Base-by-base conservation (phyloP, 1,139 yeast genomes). In the Yamadazyma triangularis region DNA sequence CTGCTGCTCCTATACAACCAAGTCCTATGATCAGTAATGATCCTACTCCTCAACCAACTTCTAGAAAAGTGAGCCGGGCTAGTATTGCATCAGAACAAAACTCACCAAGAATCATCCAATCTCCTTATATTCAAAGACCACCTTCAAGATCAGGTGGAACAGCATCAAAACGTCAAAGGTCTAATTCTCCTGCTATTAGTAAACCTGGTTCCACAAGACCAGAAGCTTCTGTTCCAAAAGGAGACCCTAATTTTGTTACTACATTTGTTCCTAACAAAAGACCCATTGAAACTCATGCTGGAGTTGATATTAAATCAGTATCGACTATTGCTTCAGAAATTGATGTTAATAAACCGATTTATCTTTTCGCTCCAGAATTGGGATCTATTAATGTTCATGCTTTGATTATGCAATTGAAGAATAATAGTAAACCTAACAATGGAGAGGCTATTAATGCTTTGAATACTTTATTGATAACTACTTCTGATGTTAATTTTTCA, bases 301-400 rank as follows among this genome's bases (percentile, higher is more conserved):
- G 95, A 0, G 69, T 73, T 46, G 85, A 83, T 46, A 65, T 86
- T 25, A 75, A 79, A 38, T 68, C 77, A 5, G 51, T 88, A 28
- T 72, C 87, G 0, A 74, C 73, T 13, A 59, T 84, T 20, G 95
- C 95, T 2, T 79, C 79, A 34, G 95, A 88, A 48, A 71, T 86
- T 27, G 96, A 88, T 44, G 73, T 78, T 13, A 67, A 86, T 32
- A 81, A 83, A 40, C 95, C 96, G 0, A 89, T 84, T 2, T 89
- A 83, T 45, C 69, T 93, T 26, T 81, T 84, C 58, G 88, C 94
- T 7, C 95, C 95, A 1, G 98, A 91, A 51, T 63, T 88, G 31
- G 97, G 97, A 1, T 65, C 81, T 1, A 71, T 89, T 15, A 88
- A 85, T 50, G 54, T 91, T 18, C 91, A 83, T 41, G 91, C 96